Conservation (phyloP, 306 rosid genomes). For the Potentilla sterilis region DNA sequence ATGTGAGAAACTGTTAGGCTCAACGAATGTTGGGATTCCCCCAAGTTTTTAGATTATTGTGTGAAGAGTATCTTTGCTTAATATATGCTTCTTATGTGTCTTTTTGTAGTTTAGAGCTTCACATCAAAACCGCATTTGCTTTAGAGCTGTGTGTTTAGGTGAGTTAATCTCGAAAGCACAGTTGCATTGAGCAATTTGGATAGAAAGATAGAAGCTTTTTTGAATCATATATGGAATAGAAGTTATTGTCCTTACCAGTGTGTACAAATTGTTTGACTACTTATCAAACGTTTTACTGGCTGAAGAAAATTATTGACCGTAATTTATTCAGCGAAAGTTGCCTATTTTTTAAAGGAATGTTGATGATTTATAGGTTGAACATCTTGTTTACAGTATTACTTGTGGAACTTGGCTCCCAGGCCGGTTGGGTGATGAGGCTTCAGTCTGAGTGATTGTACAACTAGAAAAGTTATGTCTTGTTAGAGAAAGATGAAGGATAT, state of each 20-base stretch:
- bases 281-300: neutral
- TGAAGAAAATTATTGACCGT: neutral
- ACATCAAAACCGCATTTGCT: neutral
- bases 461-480: neutral
- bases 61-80: neutral
- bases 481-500: neutral
- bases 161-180: neutral
- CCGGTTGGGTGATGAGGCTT: neutral
- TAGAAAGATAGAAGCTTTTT: neutral
- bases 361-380: neutral
- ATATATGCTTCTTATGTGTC: neutral
- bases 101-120: neutral
- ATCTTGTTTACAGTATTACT: neutral
- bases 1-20: neutral
- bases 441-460: neutral
- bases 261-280: neutral
- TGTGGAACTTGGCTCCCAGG: neutral
- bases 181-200: neutral
- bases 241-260: neutral
- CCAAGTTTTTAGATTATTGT: constrained; percentile 13
- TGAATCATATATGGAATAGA: neutral
- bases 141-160: constrained; percentile 1
- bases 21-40: neutral
- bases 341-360: neutral
- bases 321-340: neutral